Percentiles rank a stretch among this genome's conserved stretches.
Conservation (phyloP, 495 filamentous ascomycete species). For the Sphaerosporella brunnea region DNA sequence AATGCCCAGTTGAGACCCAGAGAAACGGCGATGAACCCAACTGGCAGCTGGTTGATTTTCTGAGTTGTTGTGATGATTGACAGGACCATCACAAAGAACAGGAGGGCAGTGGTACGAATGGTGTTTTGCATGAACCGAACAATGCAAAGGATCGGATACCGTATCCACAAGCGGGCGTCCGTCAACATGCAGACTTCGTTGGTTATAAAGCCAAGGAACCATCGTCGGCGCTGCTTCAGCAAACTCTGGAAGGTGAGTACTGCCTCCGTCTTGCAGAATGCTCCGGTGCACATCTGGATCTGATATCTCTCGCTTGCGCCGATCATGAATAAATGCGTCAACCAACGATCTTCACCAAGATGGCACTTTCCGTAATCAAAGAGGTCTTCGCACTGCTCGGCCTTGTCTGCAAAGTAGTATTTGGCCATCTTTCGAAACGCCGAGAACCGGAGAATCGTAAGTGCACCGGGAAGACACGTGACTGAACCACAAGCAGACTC, state of each 20-base stretch:
- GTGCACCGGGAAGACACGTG: conserved; percentile 82
- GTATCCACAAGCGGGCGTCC: conserved; percentile 73
- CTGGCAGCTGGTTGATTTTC: conserved; percentile 56
- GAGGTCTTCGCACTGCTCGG: conserved; percentile 85
- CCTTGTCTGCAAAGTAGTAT: conserved; percentile 97
- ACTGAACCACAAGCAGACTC: conserved; percentile 92
- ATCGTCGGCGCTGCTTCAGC: conserved; percentile 85
- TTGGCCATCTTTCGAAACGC: conserved; percentile 95
- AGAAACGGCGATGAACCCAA: conserved; percentile 91
- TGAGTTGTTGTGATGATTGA: conserved; percentile 74
- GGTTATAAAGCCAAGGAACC: conserved; percentile 96
- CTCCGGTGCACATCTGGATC: conserved; percentile 92
- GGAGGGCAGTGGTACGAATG: conserved; percentile 80
- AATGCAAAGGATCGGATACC: conserved; percentile 75
- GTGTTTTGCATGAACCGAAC: conserved; percentile 94
- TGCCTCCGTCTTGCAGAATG: conserved; percentile 97
- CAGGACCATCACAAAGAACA: conserved; percentile 91
- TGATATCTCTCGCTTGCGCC: conserved; percentile 82
- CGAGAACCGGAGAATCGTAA: conserved; percentile 91
- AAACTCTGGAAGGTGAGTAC: conserved; percentile 75
- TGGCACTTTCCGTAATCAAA: conserved; percentile 96
- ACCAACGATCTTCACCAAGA: conserved; percentile 88
- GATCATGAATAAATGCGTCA: conserved; percentile 98
- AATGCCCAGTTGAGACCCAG: conserved; percentile 85
- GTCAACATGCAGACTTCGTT: conserved; percentile 99